Evolutionary conservation across 164 flowering plant genomes (phyloP).

Genomic region (Liriodendron chinense): DNA sequence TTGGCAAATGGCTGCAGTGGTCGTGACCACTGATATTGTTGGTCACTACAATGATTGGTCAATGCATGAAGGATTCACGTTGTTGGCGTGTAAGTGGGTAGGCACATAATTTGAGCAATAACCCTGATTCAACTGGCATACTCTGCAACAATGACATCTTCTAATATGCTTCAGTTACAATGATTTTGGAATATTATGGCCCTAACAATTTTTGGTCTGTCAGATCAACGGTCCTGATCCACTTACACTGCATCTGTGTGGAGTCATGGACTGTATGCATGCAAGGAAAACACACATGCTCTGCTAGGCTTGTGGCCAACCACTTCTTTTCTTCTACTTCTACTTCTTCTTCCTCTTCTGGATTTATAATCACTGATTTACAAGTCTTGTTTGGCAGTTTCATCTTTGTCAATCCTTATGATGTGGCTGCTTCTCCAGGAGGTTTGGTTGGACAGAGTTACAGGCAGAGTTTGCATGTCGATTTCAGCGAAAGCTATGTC

Average conservation of each 20-base stretch:
- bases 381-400: neutral
- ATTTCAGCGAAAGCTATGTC: slow-evolving; percentile 77
- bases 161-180: too few species aligned
- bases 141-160: too few species aligned
- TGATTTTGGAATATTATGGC: too few species aligned
- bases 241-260: neutral
- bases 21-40: too few species aligned
- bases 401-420: neutral
- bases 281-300: neutral
- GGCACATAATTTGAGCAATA: too few species aligned
- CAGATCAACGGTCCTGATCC: too few species aligned
- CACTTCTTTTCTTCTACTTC: neutral
- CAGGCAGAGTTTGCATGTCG: slow-evolving; percentile 81
- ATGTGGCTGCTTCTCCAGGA: slow-evolving; percentile 42
- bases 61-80: too few species aligned
- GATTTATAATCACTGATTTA: neutral
- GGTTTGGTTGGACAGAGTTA: slow-evolving; percentile 82
- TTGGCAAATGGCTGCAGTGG: too few species aligned
- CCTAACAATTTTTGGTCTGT: too few species aligned
- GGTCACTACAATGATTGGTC: too few species aligned
- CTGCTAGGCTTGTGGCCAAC: neutral
- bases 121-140: too few species aligned
- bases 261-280: neutral
- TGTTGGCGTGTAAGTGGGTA: too few species aligned
- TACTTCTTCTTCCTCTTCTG: slow-evolving; percentile 1